phyloP scores from a whole-genome alignment of 305 asterid species.

The Ajuga reptans region DNA sequence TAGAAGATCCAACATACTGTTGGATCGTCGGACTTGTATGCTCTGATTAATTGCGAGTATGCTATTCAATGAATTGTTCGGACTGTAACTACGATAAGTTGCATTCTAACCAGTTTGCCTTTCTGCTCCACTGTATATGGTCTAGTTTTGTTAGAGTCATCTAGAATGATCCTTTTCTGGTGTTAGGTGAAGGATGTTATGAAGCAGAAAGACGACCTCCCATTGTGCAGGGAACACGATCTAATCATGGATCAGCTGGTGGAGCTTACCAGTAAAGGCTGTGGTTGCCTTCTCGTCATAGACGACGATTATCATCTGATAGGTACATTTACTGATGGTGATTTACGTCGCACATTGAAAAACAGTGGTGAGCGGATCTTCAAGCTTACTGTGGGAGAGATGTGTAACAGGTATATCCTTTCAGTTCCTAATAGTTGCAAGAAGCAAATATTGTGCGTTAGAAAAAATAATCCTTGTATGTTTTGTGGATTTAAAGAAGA shows the following conservation, averaged over 20 bases:
- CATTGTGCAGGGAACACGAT: slow-evolving; percentile 71
- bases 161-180: background rate
- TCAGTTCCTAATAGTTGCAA: background rate
- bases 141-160: background rate
- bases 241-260: slow-evolving; percentile 85
- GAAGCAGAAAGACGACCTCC: slow-evolving; percentile 79
- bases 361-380: slow-evolving; percentile 83
- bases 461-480: background rate
- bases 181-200: slow-evolving; percentile 81
- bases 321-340: slow-evolving; percentile 91
- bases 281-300: slow-evolving; percentile 85
- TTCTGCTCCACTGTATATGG: background rate
- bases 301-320: slow-evolving; percentile 50
- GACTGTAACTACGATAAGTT: background rate
- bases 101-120: background rate
- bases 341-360: slow-evolving; percentile 78
- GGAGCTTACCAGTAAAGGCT: slow-evolving; percentile 83
- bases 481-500: too few relatives aligned
- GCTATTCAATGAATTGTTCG: background rate
- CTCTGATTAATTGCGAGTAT: background rate
- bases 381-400: slow-evolving; percentile 85
- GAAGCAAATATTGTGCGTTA: background rate
- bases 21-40: background rate
- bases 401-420: slow-evolving; percentile 67
- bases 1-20: slow-evolving; percentile 1